Conservation (phyloP, 2,329 filamentous ascomycete genomes). For the Arachnomyces sp. region DNA sequence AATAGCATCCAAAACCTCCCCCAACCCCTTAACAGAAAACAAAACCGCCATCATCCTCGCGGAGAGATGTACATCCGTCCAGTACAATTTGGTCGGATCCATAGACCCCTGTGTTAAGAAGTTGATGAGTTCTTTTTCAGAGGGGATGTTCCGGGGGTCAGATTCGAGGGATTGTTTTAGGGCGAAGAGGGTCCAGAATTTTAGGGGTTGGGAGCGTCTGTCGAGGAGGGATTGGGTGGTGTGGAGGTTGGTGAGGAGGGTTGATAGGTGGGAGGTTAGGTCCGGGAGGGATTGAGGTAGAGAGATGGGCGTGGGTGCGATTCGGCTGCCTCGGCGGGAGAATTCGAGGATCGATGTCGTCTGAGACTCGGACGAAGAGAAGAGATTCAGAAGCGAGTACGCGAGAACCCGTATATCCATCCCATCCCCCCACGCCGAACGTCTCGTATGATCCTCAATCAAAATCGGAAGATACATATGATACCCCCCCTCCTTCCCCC, state of each 20-base stretch:
- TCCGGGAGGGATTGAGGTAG: too few relatives aligned
- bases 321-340: slow-evolving; percentile 29
- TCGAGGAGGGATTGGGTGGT: too few relatives aligned
- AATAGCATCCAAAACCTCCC: slow-evolving; percentile 42
- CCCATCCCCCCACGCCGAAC: slow-evolving; percentile 52
- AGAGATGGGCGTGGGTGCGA: slow-evolving; percentile 21
- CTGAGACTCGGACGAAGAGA: slow-evolving; percentile 18
- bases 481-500: slow-evolving; percentile 30
- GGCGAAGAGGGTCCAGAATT: slow-evolving; percentile 31
- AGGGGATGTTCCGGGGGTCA: too few relatives aligned
- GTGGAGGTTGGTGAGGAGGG: too few relatives aligned
- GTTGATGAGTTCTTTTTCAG: too few relatives aligned
- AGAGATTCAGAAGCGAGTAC: slow-evolving; percentile 46
- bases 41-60: slow-evolving; percentile 54
- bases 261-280: too few relatives aligned
- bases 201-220: too few relatives aligned
- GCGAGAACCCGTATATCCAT: slow-evolving; percentile 45
- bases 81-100: slow-evolving; percentile 30
- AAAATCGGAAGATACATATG: slow-evolving; percentile 60
- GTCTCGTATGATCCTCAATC: slow-evolving; percentile 48
- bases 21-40: slow-evolving; percentile 56
- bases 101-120: background rate
- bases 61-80: slow-evolving; percentile 55
- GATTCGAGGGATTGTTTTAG: slow-evolving; percentile 24
- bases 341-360: slow-evolving; percentile 24